Base-by-base conservation (phyloP, 441 rosid species). In the Eruca vesicaria region DNA sequence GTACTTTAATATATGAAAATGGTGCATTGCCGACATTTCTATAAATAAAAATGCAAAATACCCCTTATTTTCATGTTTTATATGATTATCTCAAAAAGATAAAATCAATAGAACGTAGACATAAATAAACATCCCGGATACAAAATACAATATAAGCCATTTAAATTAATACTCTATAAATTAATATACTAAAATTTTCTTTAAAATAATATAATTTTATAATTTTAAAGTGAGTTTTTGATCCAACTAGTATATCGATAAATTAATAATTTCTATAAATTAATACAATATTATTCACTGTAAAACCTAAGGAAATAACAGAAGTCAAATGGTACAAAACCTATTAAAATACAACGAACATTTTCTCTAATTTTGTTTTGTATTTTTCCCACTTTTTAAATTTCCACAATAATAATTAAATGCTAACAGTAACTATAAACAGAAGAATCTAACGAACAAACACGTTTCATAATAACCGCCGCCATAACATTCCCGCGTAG, bases 341-440 rank as follows among this genome's bases (percentile, higher is more conserved):
- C 36, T 68, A 59, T 23, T 16, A 59, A 62, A 68, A 5, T 0
- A 2, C 3, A 26, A 41, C 29, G 3, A 43, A 63, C 45, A 63
- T 1, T 5, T 53, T 9, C 16, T 64, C 66, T 29, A 43, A 32
- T 57, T 15, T 31, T 9, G 16, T 15, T 23, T 10, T 18, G 15
- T 38, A 38, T 28, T 4, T 29, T 11, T 7, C 2, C 50, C 50
- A 43, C 50, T n/a, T 5, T 28, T 28, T 15, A 3, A 7, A 8
- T 45, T 21, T 23, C 58, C 43, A 43, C 7, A 59, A 29, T 28
- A 55, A 55, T 10, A 21, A 66, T 5, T 4, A 55, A 43, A 41
- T 38, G 63, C 77, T 82, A 90, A 80, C 97, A 92, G 58, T 87
- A 89, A 69, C 41, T 92, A 81, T 94, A 94, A 20, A 89, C 91